Evolutionary conservation across 2,329 filamentous ascomycete genomes (phyloP), one percentile per base, ranked within the genome.

Genomic region (Sporothrix globosa): DNA sequence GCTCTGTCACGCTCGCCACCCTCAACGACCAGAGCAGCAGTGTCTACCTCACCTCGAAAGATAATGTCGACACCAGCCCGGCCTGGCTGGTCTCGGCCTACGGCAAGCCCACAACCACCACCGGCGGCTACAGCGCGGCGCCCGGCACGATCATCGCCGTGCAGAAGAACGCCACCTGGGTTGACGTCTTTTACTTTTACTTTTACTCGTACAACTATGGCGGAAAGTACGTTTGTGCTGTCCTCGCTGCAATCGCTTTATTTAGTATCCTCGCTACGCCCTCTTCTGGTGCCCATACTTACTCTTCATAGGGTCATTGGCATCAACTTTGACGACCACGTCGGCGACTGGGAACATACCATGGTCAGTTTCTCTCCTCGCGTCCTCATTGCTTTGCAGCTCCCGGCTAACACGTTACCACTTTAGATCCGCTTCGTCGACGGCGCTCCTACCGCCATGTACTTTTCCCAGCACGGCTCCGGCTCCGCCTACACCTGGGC

Each of bases 261-360:
- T 14, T 48, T 48, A n/a, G 19, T 14, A 30, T 58, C 24, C 48
- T 53, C 1, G 21, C 50, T 44, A 3, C 7, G 34, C 58, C 27
- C 39, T 61, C 50, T 44, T 4, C 3, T 50, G 34, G 21, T 2
- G n/a, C 11, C 17, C 17, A 1, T 27, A 24, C 46, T 61, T 7
- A 53, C 14, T 13, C 3, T n/a, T 2, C 0, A 5, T n/a, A 76
- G 73, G 9, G 71, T 76, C 27, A 41, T 76, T 11, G 73, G 61
- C 11, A 72, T 75, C 56, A 60, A 72, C 27, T 76, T 76, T 58
- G 74, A 73, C 58, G 71, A 76, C 54, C 75, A 76, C 54, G 74
- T 76, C 9, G 75, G 75, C 14, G 75, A 76, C 67, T 76, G 75
- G 75, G 75, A 76, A 54, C 75, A 76, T 54, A 71, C 67, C 13